A percentile compares a stretch with the other conserved stretches of the same genome.
Evolutionary conservation across 2,329 filamentous ascomycete species (phyloP).

Genomic region (Alternaria arborescens): DNA sequence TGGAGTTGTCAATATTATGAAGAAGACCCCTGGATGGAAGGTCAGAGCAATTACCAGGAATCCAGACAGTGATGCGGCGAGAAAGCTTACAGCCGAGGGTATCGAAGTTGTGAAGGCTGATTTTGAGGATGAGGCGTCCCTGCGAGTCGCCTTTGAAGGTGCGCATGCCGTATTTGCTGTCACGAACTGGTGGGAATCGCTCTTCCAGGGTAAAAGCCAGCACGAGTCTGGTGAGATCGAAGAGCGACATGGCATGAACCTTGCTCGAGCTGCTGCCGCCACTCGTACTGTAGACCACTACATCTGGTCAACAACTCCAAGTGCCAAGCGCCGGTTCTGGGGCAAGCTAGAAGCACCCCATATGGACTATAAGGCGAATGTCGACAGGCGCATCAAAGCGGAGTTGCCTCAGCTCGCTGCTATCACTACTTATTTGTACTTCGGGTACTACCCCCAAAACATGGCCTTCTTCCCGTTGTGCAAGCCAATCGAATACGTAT

Average conservation of each 20-base stretch:
- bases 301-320: slow-evolving; percentile 58
- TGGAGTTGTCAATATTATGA: slow-evolving; percentile 38
- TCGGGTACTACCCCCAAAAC: slow-evolving; percentile 44
- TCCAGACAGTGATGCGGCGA: slow-evolving; percentile 28
- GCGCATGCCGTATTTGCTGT: slow-evolving; percentile 49
- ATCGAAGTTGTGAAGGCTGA: slow-evolving; percentile 32
- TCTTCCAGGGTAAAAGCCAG: slow-evolving; percentile 38
- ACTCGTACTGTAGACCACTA: slow-evolving; percentile 54
- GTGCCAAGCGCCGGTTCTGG: slow-evolving; percentile 38
- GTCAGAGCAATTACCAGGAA: slow-evolving; percentile 36
- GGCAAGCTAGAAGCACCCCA: slow-evolving; percentile 52
- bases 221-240: slow-evolving; percentile 52
- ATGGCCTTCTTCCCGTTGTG: slow-evolving; percentile 40
- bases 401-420: slow-evolving; percentile 39
- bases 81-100: slow-evolving; percentile 30
- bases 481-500: slow-evolving; percentile 36
- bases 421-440: slow-evolving; percentile 40
- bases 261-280: slow-evolving; percentile 54
- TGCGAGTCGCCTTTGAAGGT: slow-evolving; percentile 31
- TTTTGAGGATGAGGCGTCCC: slow-evolving; percentile 31
- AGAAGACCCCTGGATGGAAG: slow-evolving; percentile 32
- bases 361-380: slow-evolving; percentile 55
- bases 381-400: slow-evolving; percentile 54
- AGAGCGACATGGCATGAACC: slow-evolving; percentile 52
- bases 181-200: slow-evolving; percentile 54